Conservation (phyloP, 2,329 filamentous ascomycete species). For the Chaetomium globosum region DNA sequence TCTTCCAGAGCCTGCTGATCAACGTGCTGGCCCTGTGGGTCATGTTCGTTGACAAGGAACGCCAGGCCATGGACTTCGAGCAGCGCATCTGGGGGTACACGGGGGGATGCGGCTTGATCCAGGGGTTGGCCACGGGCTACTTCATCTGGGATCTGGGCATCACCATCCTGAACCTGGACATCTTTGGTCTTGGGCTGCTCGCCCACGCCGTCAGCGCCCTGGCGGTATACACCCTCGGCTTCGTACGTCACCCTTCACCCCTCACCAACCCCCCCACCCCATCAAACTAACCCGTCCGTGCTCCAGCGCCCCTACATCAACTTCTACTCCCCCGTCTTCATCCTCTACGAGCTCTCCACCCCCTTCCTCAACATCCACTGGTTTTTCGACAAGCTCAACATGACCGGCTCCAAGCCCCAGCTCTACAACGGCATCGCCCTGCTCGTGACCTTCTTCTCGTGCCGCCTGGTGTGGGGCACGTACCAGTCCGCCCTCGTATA, state of each 20-base stretch:
- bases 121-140: slow-evolving; percentile 77
- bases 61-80: slow-evolving; percentile 65
- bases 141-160: slow-evolving; percentile 81
- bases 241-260: slow-evolving; percentile 59
- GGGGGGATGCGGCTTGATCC: slow-evolving; percentile 69
- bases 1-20: slow-evolving; percentile 74
- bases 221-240: slow-evolving; percentile 74
- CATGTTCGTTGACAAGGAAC: slow-evolving; percentile 68
- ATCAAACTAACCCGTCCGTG: slow-evolving; percentile 7
- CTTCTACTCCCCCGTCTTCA: slow-evolving; percentile 78
- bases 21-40: slow-evolving; percentile 73
- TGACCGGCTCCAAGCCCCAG: slow-evolving; percentile 74
- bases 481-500: slow-evolving; percentile 71
- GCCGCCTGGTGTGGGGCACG: slow-evolving; percentile 76
- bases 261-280: no score
- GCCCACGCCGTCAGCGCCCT: slow-evolving; percentile 76
- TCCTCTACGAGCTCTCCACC: slow-evolving; percentile 84
- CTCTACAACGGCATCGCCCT: slow-evolving; percentile 76
- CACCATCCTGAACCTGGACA: slow-evolving; percentile 66
- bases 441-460: slow-evolving; percentile 73
- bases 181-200: slow-evolving; percentile 76
- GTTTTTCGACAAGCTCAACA: slow-evolving; percentile 85
- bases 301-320: slow-evolving; percentile 77
- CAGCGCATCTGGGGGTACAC: slow-evolving; percentile 78
- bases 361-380: slow-evolving; percentile 88